Conservation (phyloP, 2,329 filamentous ascomycete species). For the Penicillium sp. region DNA sequence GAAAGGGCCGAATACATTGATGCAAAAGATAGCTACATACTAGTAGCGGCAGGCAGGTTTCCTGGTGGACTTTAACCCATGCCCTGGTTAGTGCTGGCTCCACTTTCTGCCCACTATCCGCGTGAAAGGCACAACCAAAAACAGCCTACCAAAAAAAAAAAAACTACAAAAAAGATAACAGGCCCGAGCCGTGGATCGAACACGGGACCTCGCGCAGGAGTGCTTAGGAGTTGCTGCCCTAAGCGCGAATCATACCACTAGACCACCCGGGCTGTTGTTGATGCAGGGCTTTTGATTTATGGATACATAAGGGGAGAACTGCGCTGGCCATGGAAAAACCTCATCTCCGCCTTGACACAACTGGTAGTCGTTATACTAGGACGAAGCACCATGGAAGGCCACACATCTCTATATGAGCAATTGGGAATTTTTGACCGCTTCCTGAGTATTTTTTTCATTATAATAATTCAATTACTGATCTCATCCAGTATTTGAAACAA, state of each 20-base stretch:
- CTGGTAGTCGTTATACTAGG: too few relatives aligned
- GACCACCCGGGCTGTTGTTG: background rate
- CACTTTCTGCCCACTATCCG: background rate
- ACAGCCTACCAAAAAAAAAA: background rate
- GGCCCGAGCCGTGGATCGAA: background rate
- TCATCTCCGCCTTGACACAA: too few relatives aligned
- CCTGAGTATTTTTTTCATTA: too few relatives aligned
- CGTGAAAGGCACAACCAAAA: background rate
- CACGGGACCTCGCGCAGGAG: background rate
- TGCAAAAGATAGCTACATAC: too few relatives aligned
- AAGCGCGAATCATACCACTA: background rate
- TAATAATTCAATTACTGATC: slow-evolving; percentile 28
- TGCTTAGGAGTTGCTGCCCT: background rate
- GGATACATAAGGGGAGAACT: background rate
- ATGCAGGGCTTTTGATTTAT: background rate
- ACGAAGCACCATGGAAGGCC: too few relatives aligned
- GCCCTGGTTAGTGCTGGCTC: background rate
- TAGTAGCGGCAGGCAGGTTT: too few relatives aligned
- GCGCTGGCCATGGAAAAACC: too few relatives aligned
- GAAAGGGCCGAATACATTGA: too few relatives aligned
- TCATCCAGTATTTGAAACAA: slow-evolving; percentile 44
- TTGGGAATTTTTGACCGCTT: too few relatives aligned
- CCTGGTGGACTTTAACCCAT: too few relatives aligned
- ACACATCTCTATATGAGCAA: too few relatives aligned
- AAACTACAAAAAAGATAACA: background rate